Percentiles rank a stretch among this genome's conserved stretches.
phyloP scores from a whole-genome alignment of 352 stramenopile genomes.

The Pythium folliculosum region DNA sequence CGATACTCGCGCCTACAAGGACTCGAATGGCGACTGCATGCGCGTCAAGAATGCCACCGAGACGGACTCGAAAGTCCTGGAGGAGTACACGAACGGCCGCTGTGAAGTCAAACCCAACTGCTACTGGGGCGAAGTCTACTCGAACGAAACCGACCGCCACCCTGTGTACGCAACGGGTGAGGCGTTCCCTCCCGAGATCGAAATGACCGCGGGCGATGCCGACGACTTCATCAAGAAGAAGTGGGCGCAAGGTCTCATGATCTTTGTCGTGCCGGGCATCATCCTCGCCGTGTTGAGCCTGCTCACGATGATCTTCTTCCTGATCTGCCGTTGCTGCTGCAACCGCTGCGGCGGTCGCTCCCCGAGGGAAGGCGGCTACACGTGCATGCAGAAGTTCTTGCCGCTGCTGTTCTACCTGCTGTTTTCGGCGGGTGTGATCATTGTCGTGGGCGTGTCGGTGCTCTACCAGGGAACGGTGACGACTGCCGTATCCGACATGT shows the following conservation, averaged over 20 bases:
- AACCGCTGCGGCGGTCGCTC: conserved; percentile 63
- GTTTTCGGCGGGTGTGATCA: conserved; percentile 53
- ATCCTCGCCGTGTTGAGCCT: conserved; percentile 59
- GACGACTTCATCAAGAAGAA: conserved; percentile 35
- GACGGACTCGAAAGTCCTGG: conserved; percentile 31
- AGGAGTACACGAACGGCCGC: conserved; percentile 34
- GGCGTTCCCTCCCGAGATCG: conserved; percentile 20
- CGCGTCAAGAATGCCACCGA: conserved; percentile 23
- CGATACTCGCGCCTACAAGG: conserved; percentile 41
- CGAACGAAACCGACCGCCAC: conserved; percentile 33
- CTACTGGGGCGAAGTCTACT: conserved; percentile 54
- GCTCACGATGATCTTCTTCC: conserved; percentile 70
- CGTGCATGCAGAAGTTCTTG: conserved; percentile 66
- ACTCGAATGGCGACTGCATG: conserved; percentile 39
- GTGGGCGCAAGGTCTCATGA: conserved; percentile 50
- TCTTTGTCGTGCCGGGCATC: conserved; percentile 59
- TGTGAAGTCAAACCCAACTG: conserved; percentile 72
- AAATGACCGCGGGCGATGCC: conserved; percentile 33
- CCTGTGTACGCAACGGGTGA: conserved; percentile 38
- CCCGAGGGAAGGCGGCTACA: conserved; percentile 62
- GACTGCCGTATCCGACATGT: conserved; percentile 43
- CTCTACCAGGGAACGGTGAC: conserved; percentile 60
- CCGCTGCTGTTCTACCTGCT: conserved; percentile 67
- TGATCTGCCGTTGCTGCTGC: conserved; percentile 79
- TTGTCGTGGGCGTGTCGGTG: conserved; percentile 47